Conservation (phyloP, 2,329 filamentous ascomycete species). For the Ceratocystis papillata region DNA sequence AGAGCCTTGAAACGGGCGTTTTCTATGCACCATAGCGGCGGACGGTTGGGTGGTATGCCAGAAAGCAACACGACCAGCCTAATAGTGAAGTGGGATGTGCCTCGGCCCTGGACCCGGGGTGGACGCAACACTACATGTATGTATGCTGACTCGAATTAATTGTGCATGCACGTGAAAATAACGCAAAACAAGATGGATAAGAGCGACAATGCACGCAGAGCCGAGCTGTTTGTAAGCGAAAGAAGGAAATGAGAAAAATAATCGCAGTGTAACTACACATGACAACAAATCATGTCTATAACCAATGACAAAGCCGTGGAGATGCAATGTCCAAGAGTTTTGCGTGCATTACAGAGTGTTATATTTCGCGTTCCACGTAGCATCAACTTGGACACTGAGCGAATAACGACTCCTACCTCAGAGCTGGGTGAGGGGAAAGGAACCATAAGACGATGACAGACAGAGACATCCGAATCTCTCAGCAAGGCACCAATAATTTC, state of each 20-base stretch:
- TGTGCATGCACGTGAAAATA: slow-evolving; percentile 1
- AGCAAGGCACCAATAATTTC: neutral
- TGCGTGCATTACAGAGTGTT: neutral
- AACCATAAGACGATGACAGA: neutral
- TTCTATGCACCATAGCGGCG: neutral
- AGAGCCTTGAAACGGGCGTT: slow-evolving; percentile 1
- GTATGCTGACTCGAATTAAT: neutral
- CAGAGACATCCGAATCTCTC: neutral
- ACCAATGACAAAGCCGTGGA: neutral
- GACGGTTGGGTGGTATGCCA: neutral
- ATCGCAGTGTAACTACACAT: neutral
- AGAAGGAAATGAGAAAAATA: neutral
- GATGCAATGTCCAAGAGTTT: neutral
- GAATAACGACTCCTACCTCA: too few species aligned
- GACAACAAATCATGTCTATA: neutral
- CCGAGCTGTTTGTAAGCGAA: neutral
- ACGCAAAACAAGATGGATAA: neutral
- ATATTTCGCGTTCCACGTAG: neutral
- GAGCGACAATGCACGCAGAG: neutral
- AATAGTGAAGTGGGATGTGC: neutral
- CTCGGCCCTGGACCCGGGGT: neutral
- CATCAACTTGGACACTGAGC: neutral
- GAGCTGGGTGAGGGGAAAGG: neutral
- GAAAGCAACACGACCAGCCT: neutral
- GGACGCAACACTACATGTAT: neutral